These are phyloP conservation scores for Phycomyces nitens DNA, from an alignment of 192 early-diverging fungal species.

Conservation along the genomic window DNA sequence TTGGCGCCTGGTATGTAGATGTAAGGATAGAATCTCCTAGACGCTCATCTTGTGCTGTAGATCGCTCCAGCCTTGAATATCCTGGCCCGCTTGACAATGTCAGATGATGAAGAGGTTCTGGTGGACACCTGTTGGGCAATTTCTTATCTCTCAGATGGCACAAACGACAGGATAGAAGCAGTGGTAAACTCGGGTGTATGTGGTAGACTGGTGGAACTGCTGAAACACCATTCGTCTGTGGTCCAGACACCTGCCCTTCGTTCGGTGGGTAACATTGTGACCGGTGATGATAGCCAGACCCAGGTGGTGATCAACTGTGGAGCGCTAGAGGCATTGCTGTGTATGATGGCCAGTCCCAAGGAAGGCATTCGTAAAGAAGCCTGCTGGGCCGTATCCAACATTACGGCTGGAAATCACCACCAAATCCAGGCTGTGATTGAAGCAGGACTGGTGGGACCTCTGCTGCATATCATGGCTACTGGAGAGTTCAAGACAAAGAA, in stretches of 20 bases:
- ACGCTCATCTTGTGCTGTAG: no score
- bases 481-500: conserved; percentile 36
- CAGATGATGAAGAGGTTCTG: conserved; percentile 64
- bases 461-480: conserved; percentile 24
- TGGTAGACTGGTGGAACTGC: conserved; percentile 57
- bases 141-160: conserved; percentile 68
- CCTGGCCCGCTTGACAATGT: conserved; percentile 57
- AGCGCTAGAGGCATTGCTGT: conserved; percentile 43
- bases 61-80: conserved; percentile 7
- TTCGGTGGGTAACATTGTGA: conserved; percentile 72
- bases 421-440: conserved; percentile 42
- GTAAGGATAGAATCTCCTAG: no score
- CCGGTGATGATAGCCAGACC: conserved; percentile 72
- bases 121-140: conserved; percentile 76
- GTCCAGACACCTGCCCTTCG: conserved; percentile 68
- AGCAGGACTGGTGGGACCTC: conserved; percentile 26
- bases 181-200: conserved; percentile 66
- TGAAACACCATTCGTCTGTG: conserved; percentile 42
- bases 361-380: conserved; percentile 35
- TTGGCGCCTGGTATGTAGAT: conserved; percentile 48
- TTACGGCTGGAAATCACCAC: conserved; percentile 31
- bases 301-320: conserved; percentile 61
- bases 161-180: conserved; percentile 67
- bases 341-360: conserved; percentile 37
- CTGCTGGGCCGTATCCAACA: conserved; percentile 48